Percentiles rank a stretch among this genome's conserved stretches.
Conservation (phyloP, 202 grass and related monocot species). For the Schoenoplectus triqueter region DNA sequence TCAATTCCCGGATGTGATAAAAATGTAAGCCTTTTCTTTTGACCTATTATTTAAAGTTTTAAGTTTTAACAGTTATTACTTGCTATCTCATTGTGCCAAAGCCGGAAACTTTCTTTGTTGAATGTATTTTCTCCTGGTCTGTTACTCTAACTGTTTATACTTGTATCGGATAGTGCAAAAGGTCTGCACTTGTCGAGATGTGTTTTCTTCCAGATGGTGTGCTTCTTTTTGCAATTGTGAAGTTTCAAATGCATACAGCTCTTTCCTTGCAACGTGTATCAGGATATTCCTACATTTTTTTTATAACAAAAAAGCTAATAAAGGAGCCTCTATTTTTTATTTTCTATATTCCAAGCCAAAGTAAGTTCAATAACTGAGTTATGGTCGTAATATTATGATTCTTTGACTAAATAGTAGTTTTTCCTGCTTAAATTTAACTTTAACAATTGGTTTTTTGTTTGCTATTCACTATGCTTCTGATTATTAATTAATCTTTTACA, state of each 20-base stretch:
- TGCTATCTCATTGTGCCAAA: no score
- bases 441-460: background rate
- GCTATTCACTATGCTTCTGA: background rate
- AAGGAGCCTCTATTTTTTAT: background rate
- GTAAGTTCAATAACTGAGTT: background rate
- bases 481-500: background rate
- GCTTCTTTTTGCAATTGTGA: background rate
- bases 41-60: no score
- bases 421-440: background rate
- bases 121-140: background rate
- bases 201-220: background rate
- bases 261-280: background rate
- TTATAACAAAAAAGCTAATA: background rate
- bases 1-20: conserved; percentile 98
- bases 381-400: background rate
- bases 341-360: background rate
- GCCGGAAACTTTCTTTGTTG: no score
- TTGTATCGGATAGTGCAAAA: no score
- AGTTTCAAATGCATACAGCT: background rate
- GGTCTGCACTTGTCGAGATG: no score
- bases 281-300: no score
- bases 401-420: background rate
- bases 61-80: no score
- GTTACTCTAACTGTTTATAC: no score
- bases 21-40: conserved; percentile 38